Evolutionary conservation across 805 yeast species (phyloP).

Genomic region (Danielia oregonensis): DNA sequence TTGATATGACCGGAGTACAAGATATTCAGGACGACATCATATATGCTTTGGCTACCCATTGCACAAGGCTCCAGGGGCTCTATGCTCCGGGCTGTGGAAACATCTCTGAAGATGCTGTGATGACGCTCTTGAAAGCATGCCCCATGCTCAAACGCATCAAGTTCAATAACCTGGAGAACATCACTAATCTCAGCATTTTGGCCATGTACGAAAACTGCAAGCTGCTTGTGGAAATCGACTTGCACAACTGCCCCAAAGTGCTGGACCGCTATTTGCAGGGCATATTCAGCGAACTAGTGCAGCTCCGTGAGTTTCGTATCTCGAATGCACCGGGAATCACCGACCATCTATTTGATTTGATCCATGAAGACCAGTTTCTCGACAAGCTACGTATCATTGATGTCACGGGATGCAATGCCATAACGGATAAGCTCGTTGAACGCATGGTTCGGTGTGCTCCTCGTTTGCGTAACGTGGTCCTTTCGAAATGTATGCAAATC

Average conservation of each 20-base stretch:
- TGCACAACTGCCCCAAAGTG: constrained; percentile 75
- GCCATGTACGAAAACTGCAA: constrained; percentile 70
- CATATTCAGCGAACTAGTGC: constrained; percentile 60
- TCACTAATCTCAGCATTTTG: constrained; percentile 61
- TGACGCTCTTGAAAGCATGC: constrained; percentile 56
- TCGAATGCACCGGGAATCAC: constrained; percentile 69
- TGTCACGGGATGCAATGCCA: constrained; percentile 75
- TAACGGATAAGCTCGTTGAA: constrained; percentile 77
- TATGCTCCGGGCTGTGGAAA: constrained; percentile 81
- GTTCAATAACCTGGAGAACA: constrained; percentile 63
- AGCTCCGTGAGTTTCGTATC: constrained; percentile 78
- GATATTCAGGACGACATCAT: constrained; percentile 65
- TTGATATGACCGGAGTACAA: constrained; percentile 80
- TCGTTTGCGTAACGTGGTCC: constrained; percentile 76
- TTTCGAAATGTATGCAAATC: constrained; percentile 83
- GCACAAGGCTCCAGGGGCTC: constrained; percentile 80
- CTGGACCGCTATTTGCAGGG: constrained; percentile 58
- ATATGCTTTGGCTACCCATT: constrained; percentile 60
- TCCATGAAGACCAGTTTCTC: constrained; percentile 46
- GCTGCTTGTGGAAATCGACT: constrained; percentile 81
- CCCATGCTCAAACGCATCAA: constrained; percentile 79
- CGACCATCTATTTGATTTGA: constrained; percentile 56
- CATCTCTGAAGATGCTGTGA: constrained; percentile 65
- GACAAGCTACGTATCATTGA: constrained; percentile 79
- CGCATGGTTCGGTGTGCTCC: constrained; percentile 76